These are phyloP conservation scores for Periconia sp. DNA, from an alignment of 2,329 filamentous ascomycete species.

Conservation along the genomic window DNA sequence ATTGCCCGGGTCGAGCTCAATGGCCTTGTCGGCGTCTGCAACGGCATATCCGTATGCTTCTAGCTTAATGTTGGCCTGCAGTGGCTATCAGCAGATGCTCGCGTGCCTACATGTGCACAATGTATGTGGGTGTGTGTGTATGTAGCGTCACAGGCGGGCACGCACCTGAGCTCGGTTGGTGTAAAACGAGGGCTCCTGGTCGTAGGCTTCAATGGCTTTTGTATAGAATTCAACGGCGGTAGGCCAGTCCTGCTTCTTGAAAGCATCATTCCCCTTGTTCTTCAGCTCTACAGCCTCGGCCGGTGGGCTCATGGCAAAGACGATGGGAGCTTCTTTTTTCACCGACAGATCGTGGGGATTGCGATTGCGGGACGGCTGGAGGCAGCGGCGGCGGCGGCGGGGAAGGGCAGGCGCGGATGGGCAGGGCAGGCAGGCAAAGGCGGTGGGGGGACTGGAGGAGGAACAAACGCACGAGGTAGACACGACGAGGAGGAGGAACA, in stretches of 20 bases:
- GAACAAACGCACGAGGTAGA: background rate
- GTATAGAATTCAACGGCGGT: conserved; percentile 80
- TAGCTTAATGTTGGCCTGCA: conserved; percentile 89
- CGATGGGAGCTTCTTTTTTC: conserved; percentile 11
- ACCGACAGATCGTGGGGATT: background rate
- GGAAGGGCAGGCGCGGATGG: background rate
- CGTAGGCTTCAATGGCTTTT: conserved; percentile 82
- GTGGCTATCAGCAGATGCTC: conserved; percentile 21
- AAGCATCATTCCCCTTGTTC: conserved; percentile 92
- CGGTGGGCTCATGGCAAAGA: conserved; percentile 40
- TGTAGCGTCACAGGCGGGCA: conserved; percentile 15
- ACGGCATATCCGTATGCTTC: conserved; percentile 95
- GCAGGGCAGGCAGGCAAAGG: conserved; percentile 6
- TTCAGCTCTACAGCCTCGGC: conserved; percentile 83
- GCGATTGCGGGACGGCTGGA: background rate
- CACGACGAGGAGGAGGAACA: background rate
- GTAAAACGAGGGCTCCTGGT: conserved; percentile 84
- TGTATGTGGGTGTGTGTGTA: background rate
- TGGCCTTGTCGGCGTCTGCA: conserved; percentile 83
- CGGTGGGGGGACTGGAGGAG: background rate
- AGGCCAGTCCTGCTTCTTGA: conserved; percentile 83
- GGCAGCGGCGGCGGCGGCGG: conserved; percentile 6
- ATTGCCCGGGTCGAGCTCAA: conserved; percentile 84
- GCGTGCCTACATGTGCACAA: conserved; percentile 15
- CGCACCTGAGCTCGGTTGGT: conserved; percentile 91